Conservation (phyloP, 164 flowering plant species). For the Taxillus chinensis region DNA sequence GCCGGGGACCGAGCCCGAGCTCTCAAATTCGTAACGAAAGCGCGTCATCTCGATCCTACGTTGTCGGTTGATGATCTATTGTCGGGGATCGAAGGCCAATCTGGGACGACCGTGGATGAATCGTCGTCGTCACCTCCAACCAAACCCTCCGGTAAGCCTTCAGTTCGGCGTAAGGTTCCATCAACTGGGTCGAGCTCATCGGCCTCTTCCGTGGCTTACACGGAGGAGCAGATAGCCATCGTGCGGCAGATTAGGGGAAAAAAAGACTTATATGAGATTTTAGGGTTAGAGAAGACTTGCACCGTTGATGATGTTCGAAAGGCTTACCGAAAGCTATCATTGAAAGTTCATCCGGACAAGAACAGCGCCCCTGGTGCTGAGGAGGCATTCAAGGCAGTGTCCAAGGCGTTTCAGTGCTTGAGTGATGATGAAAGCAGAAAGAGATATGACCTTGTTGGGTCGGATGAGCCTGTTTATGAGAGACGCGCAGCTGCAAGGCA, state of each 20-base stretch:
- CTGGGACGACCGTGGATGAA: neutral
- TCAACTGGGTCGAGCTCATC: conserved; percentile 20
- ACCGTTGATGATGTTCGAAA: conserved; percentile 75
- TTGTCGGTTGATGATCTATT: conserved; percentile 54
- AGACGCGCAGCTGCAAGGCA: conserved; percentile 26
- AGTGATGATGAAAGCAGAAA: conserved; percentile 60
- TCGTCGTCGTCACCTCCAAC: neutral
- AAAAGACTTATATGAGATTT: conserved; percentile 74
- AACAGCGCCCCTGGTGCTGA: conserved; percentile 90
- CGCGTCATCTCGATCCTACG: conserved; percentile 71
- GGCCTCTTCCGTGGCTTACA: conserved; percentile 25
- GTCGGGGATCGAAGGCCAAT: conserved; percentile 20
- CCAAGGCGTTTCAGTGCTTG: conserved; percentile 88
- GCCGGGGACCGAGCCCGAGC: conserved; percentile 65
- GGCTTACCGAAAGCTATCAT: conserved; percentile 69
- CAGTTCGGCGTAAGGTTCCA: conserved; percentile 28
- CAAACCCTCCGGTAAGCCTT: conserved; percentile 16
- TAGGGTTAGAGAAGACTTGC: conserved; percentile 65
- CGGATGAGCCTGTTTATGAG: conserved; percentile 53
- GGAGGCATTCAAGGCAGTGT: conserved; percentile 85
- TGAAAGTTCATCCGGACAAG: conserved; percentile 94
- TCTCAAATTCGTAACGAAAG: conserved; percentile 59
- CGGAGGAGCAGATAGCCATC: conserved; percentile 63
- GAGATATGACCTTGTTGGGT: conserved; percentile 56
- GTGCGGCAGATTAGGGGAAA: conserved; percentile 66